These are phyloP conservation scores for Jackrogersella minutella DNA, from an alignment of 495 filamentous ascomycete genomes.

Conservation along the genomic window DNA sequence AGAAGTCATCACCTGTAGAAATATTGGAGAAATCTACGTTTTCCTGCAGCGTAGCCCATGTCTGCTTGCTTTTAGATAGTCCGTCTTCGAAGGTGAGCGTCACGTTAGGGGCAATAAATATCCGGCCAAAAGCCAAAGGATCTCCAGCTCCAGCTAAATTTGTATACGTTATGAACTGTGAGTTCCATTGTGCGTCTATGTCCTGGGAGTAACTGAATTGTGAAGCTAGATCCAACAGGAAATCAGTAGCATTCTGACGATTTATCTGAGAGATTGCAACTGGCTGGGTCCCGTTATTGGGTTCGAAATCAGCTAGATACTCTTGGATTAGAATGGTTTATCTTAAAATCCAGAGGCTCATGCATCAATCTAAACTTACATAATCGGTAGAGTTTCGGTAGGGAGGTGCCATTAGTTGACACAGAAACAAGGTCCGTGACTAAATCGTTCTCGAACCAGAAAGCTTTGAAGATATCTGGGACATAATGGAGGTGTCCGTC, in stretches of 20 bases:
- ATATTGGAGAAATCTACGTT: constrained; percentile 28
- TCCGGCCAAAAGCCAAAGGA: constrained; percentile 19
- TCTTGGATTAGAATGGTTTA: constrained; percentile 2
- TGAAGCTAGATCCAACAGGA: constrained; percentile 32
- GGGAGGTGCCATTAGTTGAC: constrained; percentile 41
- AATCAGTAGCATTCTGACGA: constrained; percentile 39
- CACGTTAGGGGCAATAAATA: constrained; percentile 33
- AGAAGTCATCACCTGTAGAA: constrained; percentile 29
- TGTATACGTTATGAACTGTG: not conserved
- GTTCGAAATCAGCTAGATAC: constrained; percentile 10
- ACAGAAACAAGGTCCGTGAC: constrained; percentile 42
- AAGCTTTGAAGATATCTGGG: constrained; percentile 44
- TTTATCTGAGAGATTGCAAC: constrained; percentile 43
- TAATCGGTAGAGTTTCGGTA: constrained; percentile 45
- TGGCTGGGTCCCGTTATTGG: not conserved
- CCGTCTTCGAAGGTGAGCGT: constrained; percentile 37
- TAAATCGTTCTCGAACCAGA: constrained; percentile 40
- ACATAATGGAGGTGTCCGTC: constrained; percentile 57
- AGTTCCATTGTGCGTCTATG: constrained; percentile 48
- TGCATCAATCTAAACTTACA: constrained; percentile 26
- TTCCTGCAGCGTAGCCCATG: constrained; percentile 1
- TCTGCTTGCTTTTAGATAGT: not conserved
- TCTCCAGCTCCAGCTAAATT: not conserved
- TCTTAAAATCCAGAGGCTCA: not conserved
- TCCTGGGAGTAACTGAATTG: constrained; percentile 43